These are phyloP conservation scores for Quercus robur DNA, from an alignment of 306 rosid genomes.

Conservation along the genomic window DNA sequence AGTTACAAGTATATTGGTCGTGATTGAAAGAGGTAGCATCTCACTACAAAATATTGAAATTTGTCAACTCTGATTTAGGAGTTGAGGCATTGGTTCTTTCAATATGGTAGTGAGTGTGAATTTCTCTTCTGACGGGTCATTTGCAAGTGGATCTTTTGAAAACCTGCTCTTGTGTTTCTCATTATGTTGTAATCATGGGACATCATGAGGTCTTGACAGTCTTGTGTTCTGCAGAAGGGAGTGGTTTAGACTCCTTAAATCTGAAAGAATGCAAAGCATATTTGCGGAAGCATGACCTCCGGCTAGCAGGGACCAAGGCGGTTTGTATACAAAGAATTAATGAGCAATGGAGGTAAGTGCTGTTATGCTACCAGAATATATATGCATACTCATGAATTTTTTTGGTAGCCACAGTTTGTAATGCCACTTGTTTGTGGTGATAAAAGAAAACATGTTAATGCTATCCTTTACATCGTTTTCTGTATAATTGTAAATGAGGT, in stretches of 20 bases:
- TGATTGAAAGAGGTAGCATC: background rate
- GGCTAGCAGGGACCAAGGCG: conserved; percentile 57
- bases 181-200: background rate
- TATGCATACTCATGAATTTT: background rate
- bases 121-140: background rate
- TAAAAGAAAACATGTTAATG: background rate
- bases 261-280: conserved; percentile 65
- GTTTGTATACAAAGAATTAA: conserved; percentile 55
- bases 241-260: conserved; percentile 41
- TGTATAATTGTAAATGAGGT: background rate
- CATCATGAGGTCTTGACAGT: background rate
- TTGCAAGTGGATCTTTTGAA: background rate
- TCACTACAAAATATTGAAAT: background rate
- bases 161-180: background rate
- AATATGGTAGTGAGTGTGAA: background rate
- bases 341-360: conserved; percentile 65
- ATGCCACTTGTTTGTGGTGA: background rate
- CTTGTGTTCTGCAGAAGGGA: conserved; percentile 34
- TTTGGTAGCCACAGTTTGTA: background rate
- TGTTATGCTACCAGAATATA: background rate
- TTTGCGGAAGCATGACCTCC: conserved; percentile 55
- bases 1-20: background rate
- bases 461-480: background rate
- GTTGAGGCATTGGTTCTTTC: background rate
- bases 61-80: background rate